These are phyloP conservation scores for Poa annua DNA, from an alignment of 176 grass and related monocot species.

Conservation along the genomic window DNA sequence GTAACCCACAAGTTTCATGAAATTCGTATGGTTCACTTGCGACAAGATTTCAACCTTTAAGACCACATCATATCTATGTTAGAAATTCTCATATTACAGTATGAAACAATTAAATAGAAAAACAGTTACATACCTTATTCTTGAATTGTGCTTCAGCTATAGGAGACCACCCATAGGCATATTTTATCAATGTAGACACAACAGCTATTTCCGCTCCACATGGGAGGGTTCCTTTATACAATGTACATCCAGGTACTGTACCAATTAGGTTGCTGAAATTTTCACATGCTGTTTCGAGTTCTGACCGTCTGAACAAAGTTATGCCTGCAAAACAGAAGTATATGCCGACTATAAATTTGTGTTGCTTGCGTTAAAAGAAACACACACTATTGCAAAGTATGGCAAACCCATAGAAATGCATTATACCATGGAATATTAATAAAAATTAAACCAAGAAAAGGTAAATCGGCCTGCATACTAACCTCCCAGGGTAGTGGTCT, in stretches of 20 bases:
- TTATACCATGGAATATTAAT: conserved; percentile 8
- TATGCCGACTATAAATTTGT: conserved; percentile 10
- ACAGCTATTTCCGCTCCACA: conserved; percentile 87
- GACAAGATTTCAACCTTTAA: conserved; percentile 66
- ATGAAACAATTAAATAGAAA: conserved; percentile 18
- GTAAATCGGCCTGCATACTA: conserved; percentile 31
- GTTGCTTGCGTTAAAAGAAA: conserved; percentile 11
- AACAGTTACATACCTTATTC: conserved; percentile 59
- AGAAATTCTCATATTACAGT: background rate
- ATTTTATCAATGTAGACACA: conserved; percentile 51
- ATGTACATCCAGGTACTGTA: conserved; percentile 49
- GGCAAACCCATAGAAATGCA: conserved; percentile 4
- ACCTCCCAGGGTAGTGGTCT: conserved; percentile 63
- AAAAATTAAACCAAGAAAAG: conserved; percentile 21
- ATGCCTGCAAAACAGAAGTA: conserved; percentile 57
- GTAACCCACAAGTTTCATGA: conserved; percentile 85
- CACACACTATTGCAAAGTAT: background rate
- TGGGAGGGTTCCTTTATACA: conserved; percentile 94
- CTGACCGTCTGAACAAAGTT: conserved; percentile 55
- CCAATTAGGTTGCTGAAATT: conserved; percentile 86
- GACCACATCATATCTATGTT: conserved; percentile 19
- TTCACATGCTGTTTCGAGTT: conserved; percentile 87
- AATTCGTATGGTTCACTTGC: conserved; percentile 83
- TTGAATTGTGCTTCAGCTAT: conserved; percentile 66
- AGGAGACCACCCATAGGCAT: conserved; percentile 58